Conservation (phyloP, 1,284 basidiomycete species). For the Puccinia polysora region DNA sequence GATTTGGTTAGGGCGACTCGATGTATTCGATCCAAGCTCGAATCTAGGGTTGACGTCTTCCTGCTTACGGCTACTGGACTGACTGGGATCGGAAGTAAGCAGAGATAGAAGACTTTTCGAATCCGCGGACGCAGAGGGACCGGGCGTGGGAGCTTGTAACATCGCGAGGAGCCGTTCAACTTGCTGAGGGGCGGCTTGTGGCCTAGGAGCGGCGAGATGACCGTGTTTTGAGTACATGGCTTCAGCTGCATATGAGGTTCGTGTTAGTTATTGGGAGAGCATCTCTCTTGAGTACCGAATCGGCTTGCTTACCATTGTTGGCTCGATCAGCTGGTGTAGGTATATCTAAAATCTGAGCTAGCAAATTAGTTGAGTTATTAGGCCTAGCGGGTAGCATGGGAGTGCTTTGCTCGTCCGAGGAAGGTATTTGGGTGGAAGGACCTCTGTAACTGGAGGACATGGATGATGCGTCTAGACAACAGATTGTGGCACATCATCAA, state of each 20-base stretch:
- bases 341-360: not conserved
- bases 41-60: not conserved
- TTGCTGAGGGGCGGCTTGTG: constrained; percentile 33
- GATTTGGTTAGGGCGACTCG: too few relatives aligned
- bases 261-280: not conserved
- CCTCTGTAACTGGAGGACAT: constrained; percentile 28
- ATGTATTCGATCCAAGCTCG: not conserved
- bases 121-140: not conserved
- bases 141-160: constrained; percentile 34
- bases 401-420: constrained; percentile 2
- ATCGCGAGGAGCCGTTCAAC: constrained; percentile 33
- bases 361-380: not conserved
- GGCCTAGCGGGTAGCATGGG: not conserved
- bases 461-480: constrained; percentile 28
- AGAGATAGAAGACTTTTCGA: not conserved
- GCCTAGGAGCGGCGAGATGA: constrained; percentile 39
- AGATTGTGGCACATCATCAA: constrained; percentile 2
- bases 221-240: constrained; percentile 28
- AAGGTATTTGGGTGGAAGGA: constrained; percentile 14
- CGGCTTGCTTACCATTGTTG: not conserved
- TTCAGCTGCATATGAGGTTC: constrained; percentile 3
- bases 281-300: not conserved
- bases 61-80: not conserved
- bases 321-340: not conserved
- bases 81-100: not conserved